These are phyloP conservation scores for Takakia lepidozioides DNA, from an alignment of 225 moss, liverwort and hornwort species.

Conservation along the genomic window DNA sequence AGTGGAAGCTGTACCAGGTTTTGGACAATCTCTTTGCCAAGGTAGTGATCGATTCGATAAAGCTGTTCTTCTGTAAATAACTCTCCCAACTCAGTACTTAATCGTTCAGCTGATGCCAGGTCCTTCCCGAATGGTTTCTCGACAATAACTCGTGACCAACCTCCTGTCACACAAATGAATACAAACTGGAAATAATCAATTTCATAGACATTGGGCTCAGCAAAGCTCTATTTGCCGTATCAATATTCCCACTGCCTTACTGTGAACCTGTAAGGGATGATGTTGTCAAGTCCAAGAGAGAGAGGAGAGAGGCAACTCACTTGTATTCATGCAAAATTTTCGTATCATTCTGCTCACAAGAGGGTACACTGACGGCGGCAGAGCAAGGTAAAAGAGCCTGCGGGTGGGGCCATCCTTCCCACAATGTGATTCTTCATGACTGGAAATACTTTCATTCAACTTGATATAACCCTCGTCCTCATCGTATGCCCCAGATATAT, in stretches of 20 bases:
- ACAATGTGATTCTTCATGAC: conserved; percentile 28
- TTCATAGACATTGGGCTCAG: too few species aligned
- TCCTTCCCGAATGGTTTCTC: conserved; percentile 98
- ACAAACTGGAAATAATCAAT: background rate
- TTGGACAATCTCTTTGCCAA: conserved; percentile 96
- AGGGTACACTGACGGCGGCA: conserved; percentile 87
- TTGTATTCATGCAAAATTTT: conserved; percentile 60
- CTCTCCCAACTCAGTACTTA: conserved; percentile 62
- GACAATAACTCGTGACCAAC: conserved; percentile 94
- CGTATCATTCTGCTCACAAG: conserved; percentile 59
- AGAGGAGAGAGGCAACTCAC: conserved; percentile 9
- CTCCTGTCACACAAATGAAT: conserved; percentile 20
- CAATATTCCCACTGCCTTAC: too few species aligned
- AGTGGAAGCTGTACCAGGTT: conserved; percentile 52
- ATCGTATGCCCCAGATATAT: conserved; percentile 59
- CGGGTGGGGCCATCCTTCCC: conserved; percentile 17
- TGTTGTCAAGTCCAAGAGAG: background rate
- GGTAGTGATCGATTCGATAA: conserved; percentile 88
- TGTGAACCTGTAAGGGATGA: too few species aligned
- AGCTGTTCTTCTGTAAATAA: conserved; percentile 86
- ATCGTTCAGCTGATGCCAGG: conserved; percentile 54
- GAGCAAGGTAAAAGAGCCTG: conserved; percentile 76
- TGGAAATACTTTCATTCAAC: conserved; percentile 41
- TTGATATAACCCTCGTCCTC: conserved; percentile 54
- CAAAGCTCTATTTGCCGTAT: too few species aligned